Evolutionary conservation across 768 basidiomycete species (phyloP).

Genomic region (Coprinopsis sp.): DNA sequence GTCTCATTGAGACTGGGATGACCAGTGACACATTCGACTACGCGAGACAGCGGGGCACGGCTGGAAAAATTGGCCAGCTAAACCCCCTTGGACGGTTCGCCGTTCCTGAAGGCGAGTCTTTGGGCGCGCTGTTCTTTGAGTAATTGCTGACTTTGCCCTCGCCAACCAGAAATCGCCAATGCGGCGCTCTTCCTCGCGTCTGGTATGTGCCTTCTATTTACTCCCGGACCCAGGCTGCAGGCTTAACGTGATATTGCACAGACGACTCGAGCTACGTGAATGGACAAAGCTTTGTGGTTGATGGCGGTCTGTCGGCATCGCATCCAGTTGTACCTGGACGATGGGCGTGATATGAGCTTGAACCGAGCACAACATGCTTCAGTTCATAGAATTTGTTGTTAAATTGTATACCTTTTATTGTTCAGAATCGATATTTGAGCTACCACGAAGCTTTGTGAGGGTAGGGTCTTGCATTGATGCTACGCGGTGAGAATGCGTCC

Average conservation of each 20-base stretch:
- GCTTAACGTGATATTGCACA: slow-evolving; percentile 23
- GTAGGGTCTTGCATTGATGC: too few species aligned
- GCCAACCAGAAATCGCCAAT: slow-evolving; percentile 74
- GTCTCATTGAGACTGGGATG: slow-evolving; percentile 93
- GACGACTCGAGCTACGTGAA: slow-evolving; percentile 92
- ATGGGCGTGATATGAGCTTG: slow-evolving; percentile 40
- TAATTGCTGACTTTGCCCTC: slow-evolving; percentile 12
- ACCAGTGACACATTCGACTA: slow-evolving; percentile 71
- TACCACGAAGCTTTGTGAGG: too few species aligned
- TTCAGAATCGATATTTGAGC: neutral
- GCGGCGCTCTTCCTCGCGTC: slow-evolving; percentile 84
- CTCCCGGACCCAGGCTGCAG: neutral
- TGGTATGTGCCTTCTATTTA: slow-evolving; percentile 43
- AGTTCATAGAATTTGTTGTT: neutral
- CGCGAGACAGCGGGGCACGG: slow-evolving; percentile 72
- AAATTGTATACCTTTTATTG: neutral
- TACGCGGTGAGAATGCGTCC: too few species aligned
- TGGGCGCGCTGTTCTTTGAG: neutral
- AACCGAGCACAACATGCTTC: neutral
- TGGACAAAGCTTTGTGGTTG: slow-evolving; percentile 81
- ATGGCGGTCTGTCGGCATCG: slow-evolving; percentile 80
- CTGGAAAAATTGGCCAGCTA: slow-evolving; percentile 72
- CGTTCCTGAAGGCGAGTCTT: slow-evolving; percentile 63
- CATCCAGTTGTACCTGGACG: slow-evolving; percentile 76
- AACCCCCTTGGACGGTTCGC: slow-evolving; percentile 82